Conservation (phyloP, 2,329 filamentous ascomycete genomes). For the Cercospora beticola region DNA sequence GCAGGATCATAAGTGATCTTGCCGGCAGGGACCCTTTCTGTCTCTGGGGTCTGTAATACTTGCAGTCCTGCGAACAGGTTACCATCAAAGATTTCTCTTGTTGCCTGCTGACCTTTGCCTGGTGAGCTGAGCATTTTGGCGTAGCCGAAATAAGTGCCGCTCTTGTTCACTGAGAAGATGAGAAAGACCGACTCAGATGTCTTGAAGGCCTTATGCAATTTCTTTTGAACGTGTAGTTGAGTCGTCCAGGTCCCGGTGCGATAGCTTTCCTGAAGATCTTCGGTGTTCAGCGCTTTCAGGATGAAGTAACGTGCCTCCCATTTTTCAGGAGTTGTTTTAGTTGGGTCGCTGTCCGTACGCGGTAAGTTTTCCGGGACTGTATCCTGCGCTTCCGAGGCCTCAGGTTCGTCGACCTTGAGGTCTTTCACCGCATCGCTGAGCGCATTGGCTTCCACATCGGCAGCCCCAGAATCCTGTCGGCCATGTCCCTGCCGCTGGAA, state of each 20-base stretch:
- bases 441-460: background rate
- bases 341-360: background rate
- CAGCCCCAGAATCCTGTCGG: background rate
- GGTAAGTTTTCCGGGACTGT: background rate
- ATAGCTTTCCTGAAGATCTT: slow-evolving; percentile 84
- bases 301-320: slow-evolving; percentile 72
- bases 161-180: slow-evolving; percentile 95
- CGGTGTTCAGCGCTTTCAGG: slow-evolving; percentile 85
- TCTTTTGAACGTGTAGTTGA: slow-evolving; percentile 83
- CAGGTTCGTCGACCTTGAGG: background rate
- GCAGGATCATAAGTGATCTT: slow-evolving; percentile 89
- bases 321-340: background rate
- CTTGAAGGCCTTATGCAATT: slow-evolving; percentile 77
- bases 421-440: background rate
- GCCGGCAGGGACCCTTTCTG: slow-evolving; percentile 73
- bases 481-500: background rate
- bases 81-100: slow-evolving; percentile 57
- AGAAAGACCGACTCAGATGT: slow-evolving; percentile 81
- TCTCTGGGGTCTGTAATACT: slow-evolving; percentile 72
- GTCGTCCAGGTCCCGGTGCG: slow-evolving; percentile 88
- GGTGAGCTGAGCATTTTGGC: slow-evolving; percentile 86
- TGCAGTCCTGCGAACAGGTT: slow-evolving; percentile 38
- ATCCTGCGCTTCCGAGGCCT: background rate
- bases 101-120: slow-evolving; percentile 31
- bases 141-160: slow-evolving; percentile 93